A percentile compares a stretch with the other conserved stretches of the same genome.
phyloP scores from a whole-genome alignment of 371 early-diverging fungal genomes.

The Catenaria anguillulae region DNA sequence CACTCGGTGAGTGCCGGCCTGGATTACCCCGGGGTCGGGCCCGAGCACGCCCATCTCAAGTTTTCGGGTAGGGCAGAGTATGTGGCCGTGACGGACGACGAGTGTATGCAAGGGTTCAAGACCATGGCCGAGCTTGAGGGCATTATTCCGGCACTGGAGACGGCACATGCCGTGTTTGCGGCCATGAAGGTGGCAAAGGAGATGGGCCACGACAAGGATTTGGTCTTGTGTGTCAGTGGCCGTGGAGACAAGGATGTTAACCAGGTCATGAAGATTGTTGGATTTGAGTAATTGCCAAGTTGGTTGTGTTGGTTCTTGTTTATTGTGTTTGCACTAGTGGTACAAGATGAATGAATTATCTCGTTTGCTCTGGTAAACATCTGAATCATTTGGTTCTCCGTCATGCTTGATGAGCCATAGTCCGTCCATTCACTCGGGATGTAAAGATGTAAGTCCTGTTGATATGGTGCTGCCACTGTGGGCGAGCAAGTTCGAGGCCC shows the following conservation, averaged over 20 bases:
- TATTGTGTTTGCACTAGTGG: no score
- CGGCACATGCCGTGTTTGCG: constrained; percentile 80
- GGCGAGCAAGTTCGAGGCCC: no score
- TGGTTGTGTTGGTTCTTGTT: no score
- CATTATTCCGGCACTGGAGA: constrained; percentile 67
- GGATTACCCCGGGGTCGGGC: constrained; percentile 95
- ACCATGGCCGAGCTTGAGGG: constrained; percentile 74
- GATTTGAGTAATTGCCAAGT: background rate
- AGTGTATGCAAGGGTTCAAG: constrained; percentile 79
- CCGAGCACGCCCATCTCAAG: constrained; percentile 87
- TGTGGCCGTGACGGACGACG: constrained; percentile 62
- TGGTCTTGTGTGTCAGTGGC: constrained; percentile 82
- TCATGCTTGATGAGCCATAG: no score
- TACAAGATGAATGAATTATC: no score
- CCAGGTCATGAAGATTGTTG: constrained; percentile 37
- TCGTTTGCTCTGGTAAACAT: no score
- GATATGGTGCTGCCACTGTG: no score
- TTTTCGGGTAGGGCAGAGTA: constrained; percentile 76
- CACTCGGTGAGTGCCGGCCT: constrained; percentile 90
- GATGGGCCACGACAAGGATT: constrained; percentile 58
- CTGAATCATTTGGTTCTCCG: no score
- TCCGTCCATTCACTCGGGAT: no score
- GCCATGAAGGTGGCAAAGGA: constrained; percentile 62
- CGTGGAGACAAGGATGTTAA: constrained; percentile 96
- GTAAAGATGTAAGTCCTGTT: no score